A percentile compares a stretch with the other conserved stretches of the same genome.
Conservation (phyloP, 2,329 filamentous ascomycete genomes). For the Penicillium hesseltinei region DNA sequence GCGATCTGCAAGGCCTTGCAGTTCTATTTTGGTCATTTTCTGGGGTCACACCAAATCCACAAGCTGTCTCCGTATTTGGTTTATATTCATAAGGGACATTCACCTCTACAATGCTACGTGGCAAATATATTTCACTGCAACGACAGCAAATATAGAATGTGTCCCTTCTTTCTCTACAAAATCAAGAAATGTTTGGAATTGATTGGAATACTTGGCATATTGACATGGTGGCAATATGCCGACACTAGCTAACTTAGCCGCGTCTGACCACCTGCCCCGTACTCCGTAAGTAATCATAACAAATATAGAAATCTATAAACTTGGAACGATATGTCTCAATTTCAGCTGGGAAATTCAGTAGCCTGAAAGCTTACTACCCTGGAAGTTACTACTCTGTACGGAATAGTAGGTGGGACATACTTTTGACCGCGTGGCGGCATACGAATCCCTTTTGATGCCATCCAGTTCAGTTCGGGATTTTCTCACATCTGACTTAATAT, state of each 20-base stretch:
- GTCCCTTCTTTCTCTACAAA: no score
- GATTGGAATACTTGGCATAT: background rate
- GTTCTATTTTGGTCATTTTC: constrained; percentile 17
- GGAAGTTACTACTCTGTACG: background rate
- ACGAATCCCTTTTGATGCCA: constrained; percentile 11
- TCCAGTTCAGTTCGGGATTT: background rate
- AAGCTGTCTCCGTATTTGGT: background rate
- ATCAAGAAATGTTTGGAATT: background rate
- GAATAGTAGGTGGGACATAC: background rate
- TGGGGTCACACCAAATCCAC: constrained; percentile 19
- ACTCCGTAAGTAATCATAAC: background rate
- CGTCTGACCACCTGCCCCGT: background rate
- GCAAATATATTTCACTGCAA: background rate
- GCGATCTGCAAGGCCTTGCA: constrained; percentile 22
- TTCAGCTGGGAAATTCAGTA: background rate
- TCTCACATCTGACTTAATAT: background rate
- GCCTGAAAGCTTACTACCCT: constrained; percentile 2
- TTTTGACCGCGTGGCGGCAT: constrained; percentile 18
- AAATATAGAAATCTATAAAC: background rate
- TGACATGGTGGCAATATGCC: constrained; percentile 4
- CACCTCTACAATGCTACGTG: background rate
- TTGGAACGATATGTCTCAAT: background rate
- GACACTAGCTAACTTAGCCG: constrained; percentile 1
- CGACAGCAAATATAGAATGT: no score
- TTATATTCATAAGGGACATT: background rate